Evolutionary conservation across 768 basidiomycete species (phyloP), one percentile per base, ranked within the genome.

Genomic region (Leccinellum albellum): DNA sequence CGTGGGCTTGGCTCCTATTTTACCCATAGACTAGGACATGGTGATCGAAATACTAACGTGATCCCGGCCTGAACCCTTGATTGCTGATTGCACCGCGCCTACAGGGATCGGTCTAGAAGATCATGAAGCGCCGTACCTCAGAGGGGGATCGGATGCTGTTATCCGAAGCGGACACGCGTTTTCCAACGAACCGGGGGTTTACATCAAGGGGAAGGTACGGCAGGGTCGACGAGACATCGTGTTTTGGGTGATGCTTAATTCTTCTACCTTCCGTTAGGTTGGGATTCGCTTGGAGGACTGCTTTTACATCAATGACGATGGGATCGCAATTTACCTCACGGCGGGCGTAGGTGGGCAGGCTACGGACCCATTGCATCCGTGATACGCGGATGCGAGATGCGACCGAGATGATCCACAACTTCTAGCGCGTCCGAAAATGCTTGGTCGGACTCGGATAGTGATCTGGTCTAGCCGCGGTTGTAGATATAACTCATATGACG

Each of bases 231-330:
- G 21, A 44, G 28, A 32, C 44, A 29, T 33, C 31, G 26, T 50
- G 33, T 35, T 20, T 2, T 40, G 28, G 6, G 20, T 57, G 44
- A 24, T 28, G 44, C 50, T 28, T n/a, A 64, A 45, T 48, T 62
- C 51, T 59, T 48, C 57, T 57, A 21, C 49, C 59, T 42, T 53
- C 52, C 50, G 56, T 64, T 55, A 88, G 86, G 78, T 91, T 26
- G 91, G 92, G 2, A 80, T 94, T 17, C 81, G 91, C 45, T 72
- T 95, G 52, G 91, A 94, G 67, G 93, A 94, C 64, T 94, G 91
- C 65, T 87, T 90, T 65, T 86, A 81, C 63, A 79, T 93, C 55
- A 68, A 79, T 54, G 75, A 78, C 9, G 64, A 72, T n/a, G 88
- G 89, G 0, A 62, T 57, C 1, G 74, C 84, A 0, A 73, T 79